Base-by-base conservation (phyloP, 208 protist species). In the Leishmania amazonensis region DNA sequence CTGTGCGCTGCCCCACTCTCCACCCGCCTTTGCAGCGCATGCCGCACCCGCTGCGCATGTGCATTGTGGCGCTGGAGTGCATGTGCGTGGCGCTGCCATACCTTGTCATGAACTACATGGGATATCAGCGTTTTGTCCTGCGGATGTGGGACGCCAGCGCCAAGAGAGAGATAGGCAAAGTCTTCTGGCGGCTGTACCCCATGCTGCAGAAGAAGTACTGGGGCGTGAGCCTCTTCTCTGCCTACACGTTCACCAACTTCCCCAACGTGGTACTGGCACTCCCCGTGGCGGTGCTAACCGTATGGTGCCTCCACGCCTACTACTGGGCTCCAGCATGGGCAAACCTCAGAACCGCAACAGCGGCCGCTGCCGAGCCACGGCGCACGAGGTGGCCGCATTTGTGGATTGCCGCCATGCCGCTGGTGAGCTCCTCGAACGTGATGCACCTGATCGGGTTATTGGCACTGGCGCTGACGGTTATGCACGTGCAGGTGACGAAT, bases 401-500 rank as follows among this genome's bases (percentile, higher is more conserved):
- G 28, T 76, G 73, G 24, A 53, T n/a, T 0, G 31, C 64, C 38
- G 57, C 62, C 1, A 19, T 53, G 35, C 62, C 81, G 31, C 31
- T 85, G 3, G 75, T 93, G 49, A 85, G 92, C 45, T 95, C 91
- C 6, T 89, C 89, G 1, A 93, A 93, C 42, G 78, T 92, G 47
- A 78, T 87, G 45, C 90, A 87, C 42, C 86, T 95, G 19, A 60
- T 88, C n/a, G 79, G 86, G 9, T 75, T 94, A 8, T 49, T 87
- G 47, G 21, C 88, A 3, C 65, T 96, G 35, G 92, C 88, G 6
- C 79, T 93, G 42, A 92, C 89, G 5, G 40, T 89, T 40, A 91
- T 95, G 86, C 90, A 97, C 84, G 85, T 97, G 13, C 91, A 97
- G 78, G 94, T 97, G 15, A 89, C 89, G 28, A 97, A 92, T 78